Conservation (phyloP, 2,329 filamentous ascomycete species). For the Aspergillus sp. region DNA sequence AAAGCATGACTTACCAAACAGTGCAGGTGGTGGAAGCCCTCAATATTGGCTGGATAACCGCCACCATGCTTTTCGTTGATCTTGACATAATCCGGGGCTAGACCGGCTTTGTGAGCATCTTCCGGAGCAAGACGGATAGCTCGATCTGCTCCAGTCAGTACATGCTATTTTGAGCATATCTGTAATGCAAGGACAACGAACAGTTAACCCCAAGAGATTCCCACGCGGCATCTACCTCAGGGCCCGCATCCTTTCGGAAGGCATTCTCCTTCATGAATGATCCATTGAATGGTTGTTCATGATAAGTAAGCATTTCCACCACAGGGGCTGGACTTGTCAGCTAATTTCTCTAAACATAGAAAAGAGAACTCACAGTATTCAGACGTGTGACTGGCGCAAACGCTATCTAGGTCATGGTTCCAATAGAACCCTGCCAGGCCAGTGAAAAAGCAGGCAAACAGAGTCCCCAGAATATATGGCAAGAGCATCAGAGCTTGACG, state of each 20-base stretch:
- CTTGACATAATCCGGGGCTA: slow-evolving; percentile 49
- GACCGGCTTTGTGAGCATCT: slow-evolving; percentile 44
- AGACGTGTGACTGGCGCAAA: slow-evolving; percentile 5
- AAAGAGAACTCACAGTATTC: slow-evolving; percentile 15
- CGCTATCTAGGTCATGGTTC: slow-evolving; percentile 13
- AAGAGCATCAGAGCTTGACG: neutral
- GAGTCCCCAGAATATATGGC: slow-evolving; percentile 3
- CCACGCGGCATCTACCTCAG: slow-evolving; percentile 53
- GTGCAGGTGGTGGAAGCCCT: slow-evolving; percentile 34
- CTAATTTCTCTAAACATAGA: neutral
- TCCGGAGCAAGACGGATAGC: slow-evolving; percentile 43
- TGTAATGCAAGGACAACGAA: slow-evolving; percentile 20
- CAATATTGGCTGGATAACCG: slow-evolving; percentile 39
- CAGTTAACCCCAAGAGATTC: slow-evolving; percentile 44
- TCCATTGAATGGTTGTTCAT: slow-evolving; percentile 45
- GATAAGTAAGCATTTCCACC: slow-evolving; percentile 36
- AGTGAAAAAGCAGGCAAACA: slow-evolving; percentile 8
- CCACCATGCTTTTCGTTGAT: slow-evolving; percentile 49
- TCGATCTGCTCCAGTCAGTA: slow-evolving; percentile 26
- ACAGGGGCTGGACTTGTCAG: slow-evolving; percentile 23
- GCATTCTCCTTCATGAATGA: slow-evolving; percentile 48
- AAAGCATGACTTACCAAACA: slow-evolving; percentile 41
- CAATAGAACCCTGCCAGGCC: slow-evolving; percentile 12
- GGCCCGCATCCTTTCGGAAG: slow-evolving; percentile 44
- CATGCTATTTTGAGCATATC: neutral